Evolutionary conservation across 148 eudicot genomes (phyloP).

Genomic region (Fagopyrum esculentum): DNA sequence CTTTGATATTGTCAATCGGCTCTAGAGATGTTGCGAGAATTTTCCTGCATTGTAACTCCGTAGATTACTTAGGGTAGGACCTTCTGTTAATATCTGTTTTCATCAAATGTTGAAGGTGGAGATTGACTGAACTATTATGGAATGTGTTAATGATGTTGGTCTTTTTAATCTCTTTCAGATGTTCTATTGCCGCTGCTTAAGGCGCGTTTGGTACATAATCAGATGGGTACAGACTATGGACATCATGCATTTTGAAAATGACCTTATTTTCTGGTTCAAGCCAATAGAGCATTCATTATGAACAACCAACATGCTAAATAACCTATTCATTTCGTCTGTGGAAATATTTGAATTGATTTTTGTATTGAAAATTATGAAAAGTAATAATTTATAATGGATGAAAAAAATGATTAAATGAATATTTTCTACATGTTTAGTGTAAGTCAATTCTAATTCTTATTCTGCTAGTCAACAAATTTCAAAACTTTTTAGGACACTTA

Average conservation of each 20-base stretch:
- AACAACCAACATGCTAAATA: background rate
- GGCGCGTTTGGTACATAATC: background rate
- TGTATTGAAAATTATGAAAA: too few relatives aligned
- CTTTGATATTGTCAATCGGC: background rate
- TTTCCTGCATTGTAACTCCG: conserved; percentile 1
- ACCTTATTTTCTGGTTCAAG: background rate
- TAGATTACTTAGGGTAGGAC: conserved; percentile 1
- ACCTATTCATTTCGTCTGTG: background rate
- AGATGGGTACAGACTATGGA: background rate
- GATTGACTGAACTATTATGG: background rate
- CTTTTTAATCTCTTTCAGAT: background rate
- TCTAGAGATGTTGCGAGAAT: background rate
- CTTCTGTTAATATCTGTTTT: conserved; percentile 9
- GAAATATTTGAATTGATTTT: too few relatives aligned
- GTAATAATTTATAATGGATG: too few relatives aligned
- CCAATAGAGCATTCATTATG: background rate
- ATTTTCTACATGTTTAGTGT: too few relatives aligned
- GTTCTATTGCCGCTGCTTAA: background rate
- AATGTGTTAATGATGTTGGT: background rate
- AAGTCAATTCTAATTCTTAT: too few relatives aligned
- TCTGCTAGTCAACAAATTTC: too few relatives aligned
- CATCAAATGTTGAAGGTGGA: conserved; percentile 1
- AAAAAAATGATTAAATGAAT: too few relatives aligned
- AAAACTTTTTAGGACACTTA: too few relatives aligned
- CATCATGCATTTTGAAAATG: conserved; percentile 3